Evolutionary conservation across 805 yeast genomes (phyloP).

Genomic region (Pichia exigua): DNA sequence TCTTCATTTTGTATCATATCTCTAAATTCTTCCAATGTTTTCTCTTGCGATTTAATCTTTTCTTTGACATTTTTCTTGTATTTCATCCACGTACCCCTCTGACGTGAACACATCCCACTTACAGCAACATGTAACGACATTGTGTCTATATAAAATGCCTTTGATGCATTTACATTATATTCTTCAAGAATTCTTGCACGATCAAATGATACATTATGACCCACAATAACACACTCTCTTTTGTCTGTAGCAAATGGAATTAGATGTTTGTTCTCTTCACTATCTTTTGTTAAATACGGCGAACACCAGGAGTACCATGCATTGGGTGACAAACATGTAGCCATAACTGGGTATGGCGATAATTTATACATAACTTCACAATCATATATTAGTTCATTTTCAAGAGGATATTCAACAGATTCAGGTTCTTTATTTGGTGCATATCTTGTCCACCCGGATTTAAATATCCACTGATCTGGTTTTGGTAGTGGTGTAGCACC

Average conservation of each 20-base stretch:
- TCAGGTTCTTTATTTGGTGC: conserved; percentile 44
- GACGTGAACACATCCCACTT: conserved; percentile 89
- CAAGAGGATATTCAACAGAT: conserved; percentile 61
- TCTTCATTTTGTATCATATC: conserved; percentile 19
- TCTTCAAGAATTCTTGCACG: conserved; percentile 83
- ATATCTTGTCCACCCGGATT: conserved; percentile 81
- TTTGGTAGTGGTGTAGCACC: conserved; percentile 28
- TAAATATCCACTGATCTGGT: conserved; percentile 48
- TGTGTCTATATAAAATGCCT: conserved; percentile 80
- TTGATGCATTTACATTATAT: conserved; percentile 56
- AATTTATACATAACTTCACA: conserved; percentile 78
- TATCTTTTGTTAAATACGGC: conserved; percentile 61
- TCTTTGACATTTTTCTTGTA: conserved; percentile 37
- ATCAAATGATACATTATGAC: conserved; percentile 88
- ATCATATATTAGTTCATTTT: conserved; percentile 73
- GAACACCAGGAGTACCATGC: conserved; percentile 97
- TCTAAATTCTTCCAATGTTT: conserved; percentile 16
- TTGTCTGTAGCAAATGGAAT: conserved; percentile 47
- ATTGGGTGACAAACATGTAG: conserved; percentile 62
- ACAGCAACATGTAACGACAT: conserved; percentile 89
- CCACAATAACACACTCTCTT: conserved; percentile 58
- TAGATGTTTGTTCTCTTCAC: conserved; percentile 48
- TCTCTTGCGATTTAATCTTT: conserved; percentile 12
- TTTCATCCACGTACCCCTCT: conserved; percentile 69
- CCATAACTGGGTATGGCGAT: conserved; percentile 69